Evolutionary conservation across 2,329 filamentous ascomycete species (phyloP), one percentile per base, ranked within the genome.

Genomic region (Sordariomycetes sp.): DNA sequence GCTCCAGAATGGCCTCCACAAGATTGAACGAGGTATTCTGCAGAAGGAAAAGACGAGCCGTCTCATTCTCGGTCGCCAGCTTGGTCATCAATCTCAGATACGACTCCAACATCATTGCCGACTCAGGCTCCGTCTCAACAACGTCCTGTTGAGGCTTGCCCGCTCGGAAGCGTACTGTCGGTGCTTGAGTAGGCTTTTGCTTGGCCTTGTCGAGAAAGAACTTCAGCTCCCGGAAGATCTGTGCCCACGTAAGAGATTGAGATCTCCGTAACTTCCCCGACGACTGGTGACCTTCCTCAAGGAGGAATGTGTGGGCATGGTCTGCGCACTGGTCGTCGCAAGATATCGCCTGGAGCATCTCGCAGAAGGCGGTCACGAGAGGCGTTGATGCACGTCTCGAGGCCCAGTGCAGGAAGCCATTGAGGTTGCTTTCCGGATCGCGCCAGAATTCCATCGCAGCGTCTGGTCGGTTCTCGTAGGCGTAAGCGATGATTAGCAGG

Each of bases 401-500:
- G n/a, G 88, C 85, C 92, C 92, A 98, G 43, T 94, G 85, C 53
- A 98, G 71, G 53, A 98, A 98, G 0, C 92, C 92, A 42, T 88
- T 85, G 21, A 98, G 66, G 46, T 95, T 94, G 50, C 87, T 87
- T 48, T 98, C 92, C 3, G 83, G 79, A 50, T 95, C 88, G 21
- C 75, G 74, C 92, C 92, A 98, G 46, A 96, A 96, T 30, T 80
- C 82, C 49, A 85, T 77, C 8, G 88, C 86, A 18, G 86, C 82
- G 33, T 94, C 86, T 12, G 83, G 75, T 23, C 87, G 81, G 20
- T 82, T 78, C 49, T 96, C 86, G 50, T 90, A 98, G 5, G 87
- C 76, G 51, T 92, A 94, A 4, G 92, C 83, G 39, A 96, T 90
- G 41, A 96, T 80, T 42, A 96, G 72, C 36, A 98, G 70, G 55